A percentile compares a stretch with the other conserved stretches of the same genome.
Evolutionary conservation across 2,329 filamentous ascomycete species (phyloP).

Genomic region (Pestalotiopsis sp.): DNA sequence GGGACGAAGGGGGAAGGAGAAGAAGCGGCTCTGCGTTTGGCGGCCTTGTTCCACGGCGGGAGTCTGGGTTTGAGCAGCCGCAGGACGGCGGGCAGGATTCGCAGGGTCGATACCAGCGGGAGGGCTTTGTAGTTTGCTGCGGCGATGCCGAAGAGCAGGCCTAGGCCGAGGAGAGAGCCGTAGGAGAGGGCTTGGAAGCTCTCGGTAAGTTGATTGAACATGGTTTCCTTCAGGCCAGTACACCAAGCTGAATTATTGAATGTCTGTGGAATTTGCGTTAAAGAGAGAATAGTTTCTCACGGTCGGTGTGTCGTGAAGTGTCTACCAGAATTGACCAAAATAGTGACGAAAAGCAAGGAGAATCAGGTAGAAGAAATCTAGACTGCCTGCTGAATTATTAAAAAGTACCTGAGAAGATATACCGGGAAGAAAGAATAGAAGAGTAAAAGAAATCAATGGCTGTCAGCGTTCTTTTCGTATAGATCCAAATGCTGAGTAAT

Average conservation of each 20-base stretch:
- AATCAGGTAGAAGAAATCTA: no score
- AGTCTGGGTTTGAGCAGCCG: neutral
- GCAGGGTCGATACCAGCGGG: neutral
- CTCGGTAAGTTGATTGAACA: neutral
- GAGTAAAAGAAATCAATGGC: neutral
- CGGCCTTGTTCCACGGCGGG: neutral
- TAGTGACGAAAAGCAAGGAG: no score
- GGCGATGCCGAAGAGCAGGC: neutral
- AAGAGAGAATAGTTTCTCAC: no score
- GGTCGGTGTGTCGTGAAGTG: no score
- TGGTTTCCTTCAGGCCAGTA: neutral
- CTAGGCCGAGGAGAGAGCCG: conserved; percentile 3
- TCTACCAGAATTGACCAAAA: no score
- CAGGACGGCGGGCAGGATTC: conserved; percentile 5
- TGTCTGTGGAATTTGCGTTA: no score
- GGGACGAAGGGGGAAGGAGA: neutral
- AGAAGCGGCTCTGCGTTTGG: neutral
- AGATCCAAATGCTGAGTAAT: neutral
- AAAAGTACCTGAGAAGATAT: no score
- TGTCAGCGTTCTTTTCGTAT: neutral
- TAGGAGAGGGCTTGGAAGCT: neutral
- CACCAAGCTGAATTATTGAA: neutral
- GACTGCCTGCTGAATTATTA: no score
- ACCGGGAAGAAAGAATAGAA: neutral
- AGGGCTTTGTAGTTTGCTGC: conserved; percentile 6